Evolutionary conservation across 176 grass and related monocot species (phyloP), one percentile per base, ranked within the genome.

Genomic region (Carex myosuroides): DNA sequence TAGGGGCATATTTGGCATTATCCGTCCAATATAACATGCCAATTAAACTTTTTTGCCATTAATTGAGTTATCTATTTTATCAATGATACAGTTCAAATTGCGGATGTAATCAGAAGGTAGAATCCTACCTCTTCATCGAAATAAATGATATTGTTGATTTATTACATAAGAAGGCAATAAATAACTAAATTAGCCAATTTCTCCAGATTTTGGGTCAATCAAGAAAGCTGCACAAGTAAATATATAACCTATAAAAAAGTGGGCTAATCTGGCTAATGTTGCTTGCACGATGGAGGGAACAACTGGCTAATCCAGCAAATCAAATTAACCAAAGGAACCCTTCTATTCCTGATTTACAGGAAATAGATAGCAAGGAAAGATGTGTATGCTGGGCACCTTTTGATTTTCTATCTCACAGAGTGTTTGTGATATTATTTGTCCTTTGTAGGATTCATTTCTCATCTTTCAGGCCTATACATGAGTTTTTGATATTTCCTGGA

Each of bases 151-250:
- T 75, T 75, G 20, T 53, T 52, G 11, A 53, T 75, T 75, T 17
- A 60, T 14, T 39, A 80, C 56, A 16, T 16, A 56, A 61, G 21
- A 44, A 63, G 58, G 4, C 18, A 20, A 62, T 58, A 58, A 44
- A 21, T 22, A 81, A 61, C n/a, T 81, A 22, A 58, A 63, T 62
- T 81, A 81, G 35, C 29, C 33, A 80, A 80, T 41, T 62, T 81
- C 4, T 81, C 59, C 78, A 44, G 30, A 81, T 81, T 7, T 81
- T 76, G 7, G 13, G 55, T 13, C 44, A 62, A 81, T 60, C 17
- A 12, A 62, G 55, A 44, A 81, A 68, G 32, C 16, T 68, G 14
- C 14, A 17, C 18, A 68, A 37, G 61, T 29, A 37, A 67, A 35
- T 37, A 77, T 54, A 53, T 77, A 24, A 54, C 72, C 50, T 77